phyloP scores from a whole-genome alignment of 2,329 filamentous ascomycete species.

The Onygenales sp. region DNA sequence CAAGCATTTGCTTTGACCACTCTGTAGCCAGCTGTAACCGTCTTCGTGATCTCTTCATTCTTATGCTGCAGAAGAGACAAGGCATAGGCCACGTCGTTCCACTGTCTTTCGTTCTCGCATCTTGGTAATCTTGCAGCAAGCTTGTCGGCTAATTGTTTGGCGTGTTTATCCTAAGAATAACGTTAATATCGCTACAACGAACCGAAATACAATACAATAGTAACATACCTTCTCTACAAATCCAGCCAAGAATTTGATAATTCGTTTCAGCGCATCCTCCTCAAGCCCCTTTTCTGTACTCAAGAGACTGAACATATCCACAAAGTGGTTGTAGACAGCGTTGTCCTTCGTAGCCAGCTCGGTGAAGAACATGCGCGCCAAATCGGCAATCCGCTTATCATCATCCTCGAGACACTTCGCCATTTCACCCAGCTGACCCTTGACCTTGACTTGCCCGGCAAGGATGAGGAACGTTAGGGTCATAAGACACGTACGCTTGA shows the following conservation, averaged over 20 bases:
- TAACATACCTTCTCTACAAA: conserved; percentile 87
- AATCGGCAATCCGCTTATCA: conserved; percentile 88
- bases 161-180: conserved; percentile 73
- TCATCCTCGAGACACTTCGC: conserved; percentile 95
- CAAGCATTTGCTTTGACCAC: conserved; percentile 55
- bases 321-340: conserved; percentile 97
- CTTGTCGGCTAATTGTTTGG: conserved; percentile 87
- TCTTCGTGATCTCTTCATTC: conserved; percentile 38
- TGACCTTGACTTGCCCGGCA: conserved; percentile 97
- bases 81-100: conserved; percentile 95
- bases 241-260: conserved; percentile 84
- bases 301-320: conserved; percentile 94
- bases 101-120: conserved; percentile 88
- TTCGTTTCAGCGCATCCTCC: conserved; percentile 75
- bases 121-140: conserved; percentile 74
- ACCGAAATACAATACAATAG: background rate
- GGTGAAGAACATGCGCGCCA: conserved; percentile 96
- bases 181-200: background rate
- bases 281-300: conserved; percentile 71
- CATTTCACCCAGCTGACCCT: conserved; percentile 97
- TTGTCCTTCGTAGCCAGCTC: conserved; percentile 98
- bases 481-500: conserved; percentile 97
- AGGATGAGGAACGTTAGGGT: conserved; percentile 95
- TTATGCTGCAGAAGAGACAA: conserved; percentile 75
- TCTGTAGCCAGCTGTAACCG: conserved; percentile 40